phyloP scores from a whole-genome alignment of 1,139 yeast genomes.

The Meyerozyma carpophila region DNA sequence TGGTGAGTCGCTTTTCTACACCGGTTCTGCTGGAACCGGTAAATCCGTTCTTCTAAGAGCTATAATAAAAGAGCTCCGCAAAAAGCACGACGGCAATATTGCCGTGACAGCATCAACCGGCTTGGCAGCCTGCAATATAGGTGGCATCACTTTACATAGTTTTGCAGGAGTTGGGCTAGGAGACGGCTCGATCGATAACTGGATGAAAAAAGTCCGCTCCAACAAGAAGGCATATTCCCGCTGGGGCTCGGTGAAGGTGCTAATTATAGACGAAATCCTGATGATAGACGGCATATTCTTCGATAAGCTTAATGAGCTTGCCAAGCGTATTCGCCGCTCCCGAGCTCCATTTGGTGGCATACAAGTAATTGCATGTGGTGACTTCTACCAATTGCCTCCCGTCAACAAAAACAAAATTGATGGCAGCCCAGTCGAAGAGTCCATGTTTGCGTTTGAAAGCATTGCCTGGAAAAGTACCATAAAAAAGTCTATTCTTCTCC shows the following conservation, averaged over 20 bases:
- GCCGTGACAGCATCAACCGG: conserved; percentile 94
- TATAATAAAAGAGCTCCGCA: conserved; percentile 56
- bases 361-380: conserved; percentile 81
- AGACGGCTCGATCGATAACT: conserved; percentile 19
- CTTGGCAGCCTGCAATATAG: conserved; percentile 85
- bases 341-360: conserved; percentile 80
- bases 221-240: conserved; percentile 48
- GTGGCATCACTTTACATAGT: conserved; percentile 82
- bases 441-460: conserved; percentile 73
- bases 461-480: conserved; percentile 66
- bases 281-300: conserved; percentile 79
- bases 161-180: conserved; percentile 87
- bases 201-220: conserved; percentile 52
- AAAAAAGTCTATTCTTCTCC: conserved; percentile 59
- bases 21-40: conserved; percentile 98
- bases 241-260: conserved; percentile 60
- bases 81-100: conserved; percentile 46
- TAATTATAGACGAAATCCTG: conserved; percentile 82
- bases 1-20: conserved; percentile 68
- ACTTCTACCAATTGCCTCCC: conserved; percentile 88
- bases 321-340: conserved; percentile 46
- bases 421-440: conserved; percentile 17
- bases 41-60: conserved; percentile 73
- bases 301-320: conserved; percentile 66
- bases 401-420: conserved; percentile 40